These are phyloP conservation scores for Syzygium oleosum DNA, from an alignment of 345 rosid genomes.

Conservation along the genomic window DNA sequence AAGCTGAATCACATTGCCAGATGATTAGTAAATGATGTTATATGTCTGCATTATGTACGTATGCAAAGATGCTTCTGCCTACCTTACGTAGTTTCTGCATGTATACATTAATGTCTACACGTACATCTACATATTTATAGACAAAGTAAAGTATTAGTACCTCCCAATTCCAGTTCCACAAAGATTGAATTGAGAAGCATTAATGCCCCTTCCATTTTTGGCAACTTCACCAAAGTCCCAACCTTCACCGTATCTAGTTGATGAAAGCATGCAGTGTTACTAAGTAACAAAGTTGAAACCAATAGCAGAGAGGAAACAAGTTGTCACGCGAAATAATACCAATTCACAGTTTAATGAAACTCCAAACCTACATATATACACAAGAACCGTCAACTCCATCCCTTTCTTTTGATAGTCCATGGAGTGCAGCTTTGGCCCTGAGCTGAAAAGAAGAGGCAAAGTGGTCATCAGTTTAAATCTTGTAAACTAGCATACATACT, in stretches of 20 bases:
- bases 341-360: neutral
- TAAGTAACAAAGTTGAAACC: neutral
- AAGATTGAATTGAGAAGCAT: conserved; percentile 79
- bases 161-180: conserved; percentile 87
- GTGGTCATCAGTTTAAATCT: neutral
- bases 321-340: neutral
- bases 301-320: neutral
- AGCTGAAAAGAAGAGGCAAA: conserved; percentile 28
- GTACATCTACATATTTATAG: neutral
- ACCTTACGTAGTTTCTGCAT: neutral
- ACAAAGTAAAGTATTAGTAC: conserved; percentile 19
- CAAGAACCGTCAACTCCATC: conserved; percentile 85
- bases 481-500: neutral
- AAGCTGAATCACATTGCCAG: conserved; percentile 44
- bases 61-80: neutral
- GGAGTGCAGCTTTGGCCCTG: conserved; percentile 63
- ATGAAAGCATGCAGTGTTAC: neutral
- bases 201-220: conserved; percentile 82
- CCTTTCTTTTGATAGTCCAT: conserved; percentile 47
- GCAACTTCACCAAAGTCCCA: conserved; percentile 99
- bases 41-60: neutral
- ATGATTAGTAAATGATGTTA: neutral
- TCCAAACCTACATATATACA: conserved; percentile 57
- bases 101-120: neutral
- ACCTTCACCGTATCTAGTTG: conserved; percentile 86